Evolutionary conservation across 2,329 filamentous ascomycete species (phyloP).

Genomic region (Acrodontium crateriforme): DNA sequence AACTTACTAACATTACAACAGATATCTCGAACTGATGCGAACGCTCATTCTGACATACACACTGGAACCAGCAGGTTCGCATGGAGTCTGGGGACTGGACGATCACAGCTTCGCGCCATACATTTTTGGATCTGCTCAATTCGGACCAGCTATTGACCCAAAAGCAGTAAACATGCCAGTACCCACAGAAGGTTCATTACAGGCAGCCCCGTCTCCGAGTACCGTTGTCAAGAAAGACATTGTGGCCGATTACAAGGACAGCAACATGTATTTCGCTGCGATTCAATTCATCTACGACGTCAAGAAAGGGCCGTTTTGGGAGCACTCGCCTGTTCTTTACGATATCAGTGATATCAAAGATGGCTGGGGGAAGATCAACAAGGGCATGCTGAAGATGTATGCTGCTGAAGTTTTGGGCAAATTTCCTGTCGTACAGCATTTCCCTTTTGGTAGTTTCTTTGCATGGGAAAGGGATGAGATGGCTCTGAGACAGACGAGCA

Average conservation of each 20-base stretch:
- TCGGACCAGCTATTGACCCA: constrained; percentile 58
- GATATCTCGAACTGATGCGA: constrained; percentile 68
- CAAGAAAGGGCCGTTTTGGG: constrained; percentile 90
- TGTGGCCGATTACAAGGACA: constrained; percentile 27
- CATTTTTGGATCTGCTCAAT: constrained; percentile 86
- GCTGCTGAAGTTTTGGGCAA: constrained; percentile 92
- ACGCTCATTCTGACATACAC: constrained; percentile 80
- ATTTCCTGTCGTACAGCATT: constrained; percentile 97
- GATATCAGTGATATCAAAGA: constrained; percentile 81
- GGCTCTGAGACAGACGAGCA: constrained; percentile 13
- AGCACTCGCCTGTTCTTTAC: constrained; percentile 81
- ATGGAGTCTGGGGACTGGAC: constrained; percentile 97
- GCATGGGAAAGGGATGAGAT: constrained; percentile 32
- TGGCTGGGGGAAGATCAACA: constrained; percentile 96
- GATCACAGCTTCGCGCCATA: constrained; percentile 92
- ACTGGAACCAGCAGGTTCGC: constrained; percentile 86
- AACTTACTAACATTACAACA: constrained; percentile 21
- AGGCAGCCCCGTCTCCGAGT: constrained; percentile 51
- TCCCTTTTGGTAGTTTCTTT: constrained; percentile 38
- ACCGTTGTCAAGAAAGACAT: constrained; percentile 41
- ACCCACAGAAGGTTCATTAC: constrained; percentile 65
- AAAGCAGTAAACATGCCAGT: constrained; percentile 38
- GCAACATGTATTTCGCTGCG: constrained; percentile 77
- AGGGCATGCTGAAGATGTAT: constrained; percentile 98
- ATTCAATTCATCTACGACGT: constrained; percentile 96